Conservation (phyloP, 2,329 filamentous ascomycete species). For the Colletotrichum plurivorum region DNA sequence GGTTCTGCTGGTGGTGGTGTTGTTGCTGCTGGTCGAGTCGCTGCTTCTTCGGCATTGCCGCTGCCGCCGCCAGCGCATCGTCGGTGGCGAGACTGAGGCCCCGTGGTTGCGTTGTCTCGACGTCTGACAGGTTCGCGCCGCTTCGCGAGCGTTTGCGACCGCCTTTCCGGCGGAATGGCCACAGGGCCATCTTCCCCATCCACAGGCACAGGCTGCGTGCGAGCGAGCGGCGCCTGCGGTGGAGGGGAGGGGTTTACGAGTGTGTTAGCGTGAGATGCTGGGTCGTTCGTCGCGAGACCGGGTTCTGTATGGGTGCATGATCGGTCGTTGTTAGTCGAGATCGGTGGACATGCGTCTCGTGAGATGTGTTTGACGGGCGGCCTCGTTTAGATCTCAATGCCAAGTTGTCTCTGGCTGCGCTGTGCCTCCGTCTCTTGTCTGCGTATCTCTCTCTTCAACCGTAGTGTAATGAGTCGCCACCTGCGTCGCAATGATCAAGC, state of each 20-base stretch:
- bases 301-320: slow-evolving; percentile 34
- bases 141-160: slow-evolving; percentile 72
- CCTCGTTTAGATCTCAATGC: slow-evolving; percentile 36
- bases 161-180: slow-evolving; percentile 85
- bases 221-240: neutral
- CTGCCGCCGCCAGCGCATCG: slow-evolving; percentile 41
- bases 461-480: slow-evolving; percentile 15
- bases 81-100: slow-evolving; percentile 53
- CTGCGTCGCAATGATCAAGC: slow-evolving; percentile 21
- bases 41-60: slow-evolving; percentile 55
- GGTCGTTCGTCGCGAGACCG: slow-evolving; percentile 24
- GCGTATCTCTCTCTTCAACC: slow-evolving; percentile 2
- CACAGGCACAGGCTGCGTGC: slow-evolving; percentile 1
- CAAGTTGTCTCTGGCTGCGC: neutral
- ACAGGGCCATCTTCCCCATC: slow-evolving; percentile 76
- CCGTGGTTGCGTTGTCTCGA: slow-evolving; percentile 59
- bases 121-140: slow-evolving; percentile 68
- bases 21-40: slow-evolving; percentile 56
- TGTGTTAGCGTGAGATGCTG: slow-evolving; percentile 23
- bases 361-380: neutral
- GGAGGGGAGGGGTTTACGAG: neutral
- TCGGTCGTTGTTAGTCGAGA: slow-evolving; percentile 27
- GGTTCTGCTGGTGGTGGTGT: slow-evolving; percentile 45
- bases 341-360: slow-evolving; percentile 18
- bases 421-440: slow-evolving; percentile 6